Conservation (phyloP, 2,329 filamentous ascomycete genomes). For the Penicillium sp. region DNA sequence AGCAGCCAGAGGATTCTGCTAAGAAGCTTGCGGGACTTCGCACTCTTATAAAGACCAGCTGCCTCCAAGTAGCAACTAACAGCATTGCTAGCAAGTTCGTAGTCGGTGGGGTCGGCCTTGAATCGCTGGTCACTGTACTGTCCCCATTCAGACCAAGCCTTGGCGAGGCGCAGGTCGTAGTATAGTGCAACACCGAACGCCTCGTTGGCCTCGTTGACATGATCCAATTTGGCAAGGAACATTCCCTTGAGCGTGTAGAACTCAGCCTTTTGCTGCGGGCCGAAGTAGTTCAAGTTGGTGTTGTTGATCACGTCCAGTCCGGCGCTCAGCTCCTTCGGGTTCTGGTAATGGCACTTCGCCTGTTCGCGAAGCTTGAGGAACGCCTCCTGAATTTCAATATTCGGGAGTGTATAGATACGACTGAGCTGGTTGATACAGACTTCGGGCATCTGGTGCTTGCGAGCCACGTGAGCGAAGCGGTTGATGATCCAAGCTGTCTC, state of each 20-base stretch:
- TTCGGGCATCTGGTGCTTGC: conserved; percentile 94
- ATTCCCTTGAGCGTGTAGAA: conserved; percentile 99
- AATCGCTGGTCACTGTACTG: conserved; percentile 97
- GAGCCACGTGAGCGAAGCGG: conserved; percentile 92
- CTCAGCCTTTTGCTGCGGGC: conserved; percentile 91
- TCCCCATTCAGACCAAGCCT: conserved; percentile 99
- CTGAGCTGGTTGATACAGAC: conserved; percentile 97
- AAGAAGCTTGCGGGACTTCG: conserved; percentile 91
- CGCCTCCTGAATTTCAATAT: conserved; percentile 99
- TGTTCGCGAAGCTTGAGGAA: conserved; percentile 99
- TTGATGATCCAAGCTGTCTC: conserved; percentile 99
- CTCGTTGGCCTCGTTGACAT: conserved; percentile 87
- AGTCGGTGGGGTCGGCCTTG: conserved; percentile 81
- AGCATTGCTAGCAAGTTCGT: conserved; percentile 84
- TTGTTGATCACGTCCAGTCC: conserved; percentile 99
- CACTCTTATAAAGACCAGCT: conserved; percentile 93
- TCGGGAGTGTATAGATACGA: conserved; percentile 96
- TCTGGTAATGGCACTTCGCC: conserved; percentile 98
- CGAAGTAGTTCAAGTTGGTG: conserved; percentile 98
- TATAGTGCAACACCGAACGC: conserved; percentile 94
- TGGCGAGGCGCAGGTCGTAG: conserved; percentile 92
- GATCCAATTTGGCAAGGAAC: conserved; percentile 92
- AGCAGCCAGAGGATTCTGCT: conserved; percentile 93
- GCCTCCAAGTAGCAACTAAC: conserved; percentile 96
- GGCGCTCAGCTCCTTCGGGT: conserved; percentile 84